These are phyloP conservation scores for Metrosideros polymorpha DNA, from an alignment of 441 rosid genomes.

Conservation along the genomic window DNA sequence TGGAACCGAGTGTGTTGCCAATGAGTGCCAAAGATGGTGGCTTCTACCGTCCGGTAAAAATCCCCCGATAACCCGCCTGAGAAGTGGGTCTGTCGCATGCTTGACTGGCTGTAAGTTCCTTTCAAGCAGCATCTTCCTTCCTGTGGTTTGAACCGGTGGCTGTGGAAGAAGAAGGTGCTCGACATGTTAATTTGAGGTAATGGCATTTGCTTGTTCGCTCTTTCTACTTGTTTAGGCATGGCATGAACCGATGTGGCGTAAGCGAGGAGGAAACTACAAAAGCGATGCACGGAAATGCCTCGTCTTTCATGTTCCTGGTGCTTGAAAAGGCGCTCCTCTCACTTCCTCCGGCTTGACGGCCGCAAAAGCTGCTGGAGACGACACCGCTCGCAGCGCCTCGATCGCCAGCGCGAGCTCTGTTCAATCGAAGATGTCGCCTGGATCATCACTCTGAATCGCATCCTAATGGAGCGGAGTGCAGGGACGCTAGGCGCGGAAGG, in stretches of 20 bases:
- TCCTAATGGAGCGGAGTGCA: not conserved
- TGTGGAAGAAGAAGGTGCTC: no score
- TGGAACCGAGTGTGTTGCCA: slow-evolving; percentile 84
- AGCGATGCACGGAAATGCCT: slow-evolving; percentile 36
- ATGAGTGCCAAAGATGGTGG: slow-evolving; percentile 78
- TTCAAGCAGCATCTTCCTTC: not conserved
- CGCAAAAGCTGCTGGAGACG: slow-evolving; percentile 19
- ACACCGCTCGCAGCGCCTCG: slow-evolving; percentile 67
- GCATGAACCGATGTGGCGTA: slow-evolving; percentile 55
- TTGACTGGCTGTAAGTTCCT: slow-evolving; percentile 87
- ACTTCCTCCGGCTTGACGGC: slow-evolving; percentile 20
- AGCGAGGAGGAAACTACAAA: slow-evolving; percentile 67
- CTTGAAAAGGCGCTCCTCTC: slow-evolving; percentile 30
- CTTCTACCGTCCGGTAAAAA: slow-evolving; percentile 78
- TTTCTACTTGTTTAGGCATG: slow-evolving; percentile 52
- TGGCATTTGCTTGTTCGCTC: not conserved
- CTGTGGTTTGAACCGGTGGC: not conserved
- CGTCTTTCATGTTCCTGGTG: slow-evolving; percentile 35
- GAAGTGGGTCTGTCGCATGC: slow-evolving; percentile 89
- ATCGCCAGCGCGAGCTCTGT: slow-evolving; percentile 38
- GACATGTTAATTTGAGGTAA: not conserved
- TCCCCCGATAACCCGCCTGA: no score
- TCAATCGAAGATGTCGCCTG: slow-evolving; percentile 34
- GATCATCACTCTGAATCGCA: slow-evolving; percentile 1
- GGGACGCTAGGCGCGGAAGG: not conserved